Evolutionary conservation across 495 filamentous ascomycete genomes (phyloP).

Genomic region (Annulohypoxylon moriforme): DNA sequence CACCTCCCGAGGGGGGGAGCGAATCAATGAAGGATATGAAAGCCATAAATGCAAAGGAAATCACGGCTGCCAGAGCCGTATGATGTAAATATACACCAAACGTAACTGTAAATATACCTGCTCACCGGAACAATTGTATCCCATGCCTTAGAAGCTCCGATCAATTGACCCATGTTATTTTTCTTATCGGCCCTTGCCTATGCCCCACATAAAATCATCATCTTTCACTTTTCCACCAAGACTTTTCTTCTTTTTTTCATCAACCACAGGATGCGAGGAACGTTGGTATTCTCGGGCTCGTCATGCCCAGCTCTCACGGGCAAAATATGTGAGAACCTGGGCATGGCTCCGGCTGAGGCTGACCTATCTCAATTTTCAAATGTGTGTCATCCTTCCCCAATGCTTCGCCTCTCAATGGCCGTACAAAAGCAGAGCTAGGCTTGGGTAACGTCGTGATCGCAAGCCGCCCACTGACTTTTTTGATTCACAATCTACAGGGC

Average conservation of each 20-base stretch:
- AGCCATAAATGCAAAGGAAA: conserved; percentile 2
- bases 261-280: conserved; percentile 63
- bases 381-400: conserved; percentile 50
- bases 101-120: not conserved
- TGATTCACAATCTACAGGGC: conserved; percentile 77
- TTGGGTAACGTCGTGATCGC: conserved; percentile 77
- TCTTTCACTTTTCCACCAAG: conserved; percentile 40
- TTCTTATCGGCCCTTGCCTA: conserved; percentile 30
- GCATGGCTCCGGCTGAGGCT: conserved; percentile 66
- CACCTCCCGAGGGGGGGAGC: conserved; percentile 16
- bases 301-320: conserved; percentile 66
- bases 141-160: conserved; percentile 9
- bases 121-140: conserved; percentile 16
- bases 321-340: conserved; percentile 69
- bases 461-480: conserved; percentile 83
- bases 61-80: not conserved
- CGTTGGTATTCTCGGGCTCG: conserved; percentile 67
- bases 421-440: conserved; percentile 70
- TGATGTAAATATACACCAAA: not conserved
- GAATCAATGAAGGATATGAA: conserved; percentile 17
- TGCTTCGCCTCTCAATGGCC: conserved; percentile 16
- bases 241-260: conserved; percentile 44
- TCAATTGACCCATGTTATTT: conserved; percentile 17
- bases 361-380: conserved; percentile 71
- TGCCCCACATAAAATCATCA: conserved; percentile 46